phyloP scores from a whole-genome alignment of 2,329 filamentous ascomycete genomes.

The Monascus ruber region DNA sequence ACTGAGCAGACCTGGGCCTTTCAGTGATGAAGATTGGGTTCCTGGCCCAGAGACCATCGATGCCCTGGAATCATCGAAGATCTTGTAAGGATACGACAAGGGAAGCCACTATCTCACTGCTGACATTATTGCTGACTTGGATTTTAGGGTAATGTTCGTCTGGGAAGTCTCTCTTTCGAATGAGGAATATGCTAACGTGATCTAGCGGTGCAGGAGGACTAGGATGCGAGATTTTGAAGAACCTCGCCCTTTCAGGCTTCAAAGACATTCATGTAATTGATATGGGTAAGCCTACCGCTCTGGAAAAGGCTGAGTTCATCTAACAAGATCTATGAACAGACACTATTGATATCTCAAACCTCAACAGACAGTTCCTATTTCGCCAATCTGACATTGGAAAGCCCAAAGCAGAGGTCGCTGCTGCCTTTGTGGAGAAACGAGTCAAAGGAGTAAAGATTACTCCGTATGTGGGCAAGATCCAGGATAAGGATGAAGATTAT shows the following conservation, averaged over 20 bases:
- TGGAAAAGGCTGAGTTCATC: neutral
- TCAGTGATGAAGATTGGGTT: conserved; percentile 55
- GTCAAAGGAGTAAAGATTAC: conserved; percentile 89
- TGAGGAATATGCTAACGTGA: conserved; percentile 15
- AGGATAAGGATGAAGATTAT: conserved; percentile 91
- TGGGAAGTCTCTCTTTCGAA: conserved; percentile 4
- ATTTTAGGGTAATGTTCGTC: conserved; percentile 41
- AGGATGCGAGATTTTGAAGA: conserved; percentile 93
- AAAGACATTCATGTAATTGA: conserved; percentile 97
- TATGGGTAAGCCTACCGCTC: conserved; percentile 56
- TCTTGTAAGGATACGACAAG: conserved; percentile 48
- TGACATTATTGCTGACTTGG: conserved; percentile 10
- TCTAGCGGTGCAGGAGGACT: conserved; percentile 79
- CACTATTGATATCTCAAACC: conserved; percentile 95
- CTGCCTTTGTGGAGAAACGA: conserved; percentile 77
- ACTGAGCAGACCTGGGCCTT: conserved; percentile 65
- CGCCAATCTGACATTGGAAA: conserved; percentile 84
- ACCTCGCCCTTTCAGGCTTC: conserved; percentile 89
- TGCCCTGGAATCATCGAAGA: conserved; percentile 57
- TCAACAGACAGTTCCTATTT: conserved; percentile 96
- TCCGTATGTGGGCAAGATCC: conserved; percentile 85
- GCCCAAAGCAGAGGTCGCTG: conserved; percentile 86
- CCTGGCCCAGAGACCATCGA: conserved; percentile 42
- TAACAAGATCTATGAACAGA: conserved; percentile 42
- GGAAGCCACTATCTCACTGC: neutral